A percentile compares a stretch with the other conserved stretches of the same genome.
Conservation (phyloP, 768 basidiomycete species). For the Mycena epipterygia region DNA sequence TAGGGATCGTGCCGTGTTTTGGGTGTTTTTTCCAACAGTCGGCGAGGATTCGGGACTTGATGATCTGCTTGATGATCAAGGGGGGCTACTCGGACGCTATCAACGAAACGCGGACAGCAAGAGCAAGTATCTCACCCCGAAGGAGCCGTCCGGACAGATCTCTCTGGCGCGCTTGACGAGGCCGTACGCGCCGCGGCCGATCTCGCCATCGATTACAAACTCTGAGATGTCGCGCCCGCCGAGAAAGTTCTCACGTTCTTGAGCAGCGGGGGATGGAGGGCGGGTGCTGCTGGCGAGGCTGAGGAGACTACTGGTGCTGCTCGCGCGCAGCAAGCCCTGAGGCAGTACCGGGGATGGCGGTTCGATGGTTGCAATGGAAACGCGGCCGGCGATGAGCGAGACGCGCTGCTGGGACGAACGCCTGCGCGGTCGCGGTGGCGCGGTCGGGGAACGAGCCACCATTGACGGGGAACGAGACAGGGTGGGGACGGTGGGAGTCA, state of each 20-base stretch:
- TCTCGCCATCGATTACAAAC: slow-evolving; percentile 88
- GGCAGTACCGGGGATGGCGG: slow-evolving; percentile 75
- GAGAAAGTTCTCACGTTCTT: slow-evolving; percentile 59
- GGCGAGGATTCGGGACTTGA: slow-evolving; percentile 97
- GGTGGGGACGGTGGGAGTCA: slow-evolving; percentile 16
- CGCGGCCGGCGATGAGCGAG: slow-evolving; percentile 85
- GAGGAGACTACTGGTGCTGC: slow-evolving; percentile 73
- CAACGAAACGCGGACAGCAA: slow-evolving; percentile 35
- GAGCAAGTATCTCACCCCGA: slow-evolving; percentile 76
- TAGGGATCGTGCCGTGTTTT: slow-evolving; percentile 94
- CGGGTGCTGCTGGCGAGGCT: slow-evolving; percentile 72
- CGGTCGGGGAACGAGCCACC: slow-evolving; percentile 63
- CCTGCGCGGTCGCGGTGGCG: slow-evolving; percentile 73
- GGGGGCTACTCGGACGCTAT: slow-evolving; percentile 70
- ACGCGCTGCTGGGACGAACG: slow-evolving; percentile 89
- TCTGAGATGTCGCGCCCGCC: slow-evolving; percentile 86
- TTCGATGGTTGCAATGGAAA: slow-evolving; percentile 83
- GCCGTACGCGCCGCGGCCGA: slow-evolving; percentile 96
- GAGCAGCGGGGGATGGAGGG: slow-evolving; percentile 69
- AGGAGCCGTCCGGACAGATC: slow-evolving; percentile 76
- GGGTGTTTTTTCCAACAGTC: slow-evolving; percentile 99
- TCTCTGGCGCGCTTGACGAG: slow-evolving; percentile 93
- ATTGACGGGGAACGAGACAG: slow-evolving; percentile 39
- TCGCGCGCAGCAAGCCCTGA: slow-evolving; percentile 73
- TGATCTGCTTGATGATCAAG: slow-evolving; percentile 96